Base-by-base conservation (phyloP, 2,329 filamentous ascomycete species). In the Colletotrichum cuscutae region DNA sequence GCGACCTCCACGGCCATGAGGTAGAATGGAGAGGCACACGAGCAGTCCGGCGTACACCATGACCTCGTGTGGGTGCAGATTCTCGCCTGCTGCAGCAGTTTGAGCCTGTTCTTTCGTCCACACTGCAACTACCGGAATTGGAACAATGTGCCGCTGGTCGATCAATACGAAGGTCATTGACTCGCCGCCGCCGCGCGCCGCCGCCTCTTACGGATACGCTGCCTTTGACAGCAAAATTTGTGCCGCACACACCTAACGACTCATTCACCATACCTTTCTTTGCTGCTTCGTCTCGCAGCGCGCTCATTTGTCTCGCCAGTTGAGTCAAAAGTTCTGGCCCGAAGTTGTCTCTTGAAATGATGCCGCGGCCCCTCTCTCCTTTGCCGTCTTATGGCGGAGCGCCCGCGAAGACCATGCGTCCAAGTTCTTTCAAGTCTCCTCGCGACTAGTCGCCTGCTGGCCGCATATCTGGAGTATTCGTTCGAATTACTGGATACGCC, bases 1-100 rank as follows among this genome's bases (percentile, higher is more conserved):
- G 59, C 42, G 68, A 42, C 28, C 67, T 65, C 63, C 68, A 67
- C 63, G 24, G 49, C 59, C 30, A 63, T 52, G 9, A 63, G 46
- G 46, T 7, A 49, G 42, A 49, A 49, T 9, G 15, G 19, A 9
- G 19, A n/a, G 42, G 42, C 42, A 54, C 58, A 53, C 28, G 65
- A 52, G 46, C 46, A 37, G 30, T 49, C 35, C 62, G 32, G 26
- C 32, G 19, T 22, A 22, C 46, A 37, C 61, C 22, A 32, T 54
- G 61, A 26, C 46, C 46, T 60, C 30, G 24, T 59, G 26, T 58
- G 35, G 26, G 42, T 52, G 22, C 35, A 52, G 49, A 52, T 58
- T 71, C 62, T 68, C 57, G 69, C 49, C 53, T 28, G 65, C 59
- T 26, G 35, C 59, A 37, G 70, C 60, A 22, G 69, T 69, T 72